Base-by-base conservation (phyloP, 129 eudicot species). In the Artemisia tridentata region DNA sequence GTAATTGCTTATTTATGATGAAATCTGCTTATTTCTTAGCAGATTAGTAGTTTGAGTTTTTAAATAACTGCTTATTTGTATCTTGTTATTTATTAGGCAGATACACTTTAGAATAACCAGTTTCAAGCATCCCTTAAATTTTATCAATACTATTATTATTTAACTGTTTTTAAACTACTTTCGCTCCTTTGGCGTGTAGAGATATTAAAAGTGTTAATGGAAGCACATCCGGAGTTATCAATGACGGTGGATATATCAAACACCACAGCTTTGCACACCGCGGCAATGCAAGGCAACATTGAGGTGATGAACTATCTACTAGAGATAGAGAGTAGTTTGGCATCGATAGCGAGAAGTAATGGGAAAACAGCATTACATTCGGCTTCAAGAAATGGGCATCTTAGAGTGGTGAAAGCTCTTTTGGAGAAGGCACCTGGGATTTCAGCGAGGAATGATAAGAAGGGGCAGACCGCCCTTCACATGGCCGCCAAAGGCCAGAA, bases 401-500 rank as follows among this genome's bases (percentile, higher is more conserved):
- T 83, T 68, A 74, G 46, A 23, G 85, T 78, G 58, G 88, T 80
- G 56, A 86, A 75, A 75, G 85, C 86, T 18, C 82, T 86, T 75
- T 31, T 83, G 67, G 80, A 78, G 16, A 83, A 83, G 73, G 92
- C 69, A 13, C 91, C 88, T 0, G 82, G 74, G 72, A 84, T 86
- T 43, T 76, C 82, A 1, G 59, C 66, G 1, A 67, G 88, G 64
- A 75, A 8, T 4, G 92, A 86, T 77, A 83, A 80, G 72, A 83
- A 86, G 56, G 88, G 91, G 15, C 91, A 86, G 56, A 86, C 88
- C 0, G 85, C 99, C 1, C 84, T 86, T 63, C 91, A 86, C 77
- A 86, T 86, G 91, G 91, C 91, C 1, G 96, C 80, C 0, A 95
- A 95, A 75, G 97, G 99, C 7, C 89, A 90, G 60, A 95, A 78